Evolutionary conservation across 2,329 filamentous ascomycete genomes (phyloP).

Genomic region (Diaporthe sp.): DNA sequence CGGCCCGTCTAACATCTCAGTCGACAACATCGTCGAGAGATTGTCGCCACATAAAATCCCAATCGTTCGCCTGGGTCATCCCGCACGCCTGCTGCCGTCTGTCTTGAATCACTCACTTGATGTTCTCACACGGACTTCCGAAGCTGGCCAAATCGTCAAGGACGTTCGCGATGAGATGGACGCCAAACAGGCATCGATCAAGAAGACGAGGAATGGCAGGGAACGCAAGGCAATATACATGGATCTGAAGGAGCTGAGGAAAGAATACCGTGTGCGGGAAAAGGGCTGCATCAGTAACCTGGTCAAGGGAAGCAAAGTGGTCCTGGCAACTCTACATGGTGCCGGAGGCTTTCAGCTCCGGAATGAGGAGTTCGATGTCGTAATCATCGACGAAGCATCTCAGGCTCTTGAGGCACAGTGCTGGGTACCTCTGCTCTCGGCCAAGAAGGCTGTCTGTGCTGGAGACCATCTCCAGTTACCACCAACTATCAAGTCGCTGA

Average conservation of each 20-base stretch:
- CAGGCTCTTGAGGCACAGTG: conserved; percentile 97
- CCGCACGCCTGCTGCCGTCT: conserved; percentile 88
- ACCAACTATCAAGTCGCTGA: conserved; percentile 90
- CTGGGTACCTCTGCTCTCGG: conserved; percentile 89
- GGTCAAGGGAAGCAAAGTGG: conserved; percentile 83
- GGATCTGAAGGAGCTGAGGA: conserved; percentile 86
- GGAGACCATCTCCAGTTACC: conserved; percentile 96
- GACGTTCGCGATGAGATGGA: conserved; percentile 96
- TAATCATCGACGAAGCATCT: conserved; percentile 95
- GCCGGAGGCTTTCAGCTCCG: conserved; percentile 88
- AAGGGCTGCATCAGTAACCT: conserved; percentile 83
- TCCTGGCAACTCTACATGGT: conserved; percentile 92
- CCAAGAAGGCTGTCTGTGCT: conserved; percentile 88
- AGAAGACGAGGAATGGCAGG: conserved; percentile 85
- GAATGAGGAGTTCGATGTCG: conserved; percentile 87
- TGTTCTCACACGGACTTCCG: conserved; percentile 89
- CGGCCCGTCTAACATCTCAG: conserved; percentile 95
- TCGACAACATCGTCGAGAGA: conserved; percentile 97
- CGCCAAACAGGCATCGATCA: conserved; percentile 87
- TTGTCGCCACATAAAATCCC: conserved; percentile 87
- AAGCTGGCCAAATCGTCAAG: conserved; percentile 88
- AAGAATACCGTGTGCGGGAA: conserved; percentile 90
- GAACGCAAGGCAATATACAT: conserved; percentile 87
- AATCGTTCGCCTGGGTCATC: conserved; percentile 92
- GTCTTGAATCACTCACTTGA: conserved; percentile 93